Evolutionary conservation across 2,329 filamentous ascomycete genomes (phyloP).

Genomic region (Botrytis tulipae): DNA sequence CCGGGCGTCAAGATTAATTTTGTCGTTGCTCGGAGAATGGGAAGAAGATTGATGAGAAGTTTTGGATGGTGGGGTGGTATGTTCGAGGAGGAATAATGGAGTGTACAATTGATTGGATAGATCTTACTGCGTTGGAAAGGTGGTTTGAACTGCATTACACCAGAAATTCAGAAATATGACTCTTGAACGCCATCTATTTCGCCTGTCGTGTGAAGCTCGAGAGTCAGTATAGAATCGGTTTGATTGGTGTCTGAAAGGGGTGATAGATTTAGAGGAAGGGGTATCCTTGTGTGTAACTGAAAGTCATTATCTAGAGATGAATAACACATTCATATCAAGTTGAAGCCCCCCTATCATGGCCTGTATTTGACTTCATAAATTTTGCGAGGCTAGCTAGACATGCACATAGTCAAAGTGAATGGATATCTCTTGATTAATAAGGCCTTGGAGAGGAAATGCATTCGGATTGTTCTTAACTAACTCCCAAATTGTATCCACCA

Average conservation of each 20-base stretch:
- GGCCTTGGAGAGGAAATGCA: too few relatives aligned
- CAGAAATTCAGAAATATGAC: neutral
- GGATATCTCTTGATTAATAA: neutral
- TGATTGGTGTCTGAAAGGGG: too few relatives aligned
- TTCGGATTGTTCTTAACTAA: neutral
- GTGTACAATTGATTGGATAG: neutral
- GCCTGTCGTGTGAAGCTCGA: accelerated
- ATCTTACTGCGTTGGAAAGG: neutral
- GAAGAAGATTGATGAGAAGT: neutral
- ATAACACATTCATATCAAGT: too few relatives aligned
- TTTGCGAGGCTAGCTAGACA: too few relatives aligned
- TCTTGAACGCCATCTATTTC: neutral
- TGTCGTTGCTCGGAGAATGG: neutral
- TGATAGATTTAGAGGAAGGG: neutral
- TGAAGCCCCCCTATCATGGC: too few relatives aligned
- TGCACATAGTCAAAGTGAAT: neutral
- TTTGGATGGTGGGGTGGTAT: neutral
- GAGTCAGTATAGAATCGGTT: neutral
- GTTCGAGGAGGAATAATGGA: neutral
- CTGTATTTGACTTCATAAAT: too few relatives aligned
- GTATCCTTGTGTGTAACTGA: accelerated
- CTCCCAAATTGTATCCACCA: neutral
- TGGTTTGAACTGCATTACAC: neutral
- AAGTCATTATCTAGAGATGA: neutral
- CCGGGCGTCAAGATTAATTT: neutral